Conservation (phyloP, 1,139 yeast species). For the Geotrichum europaeum region DNA sequence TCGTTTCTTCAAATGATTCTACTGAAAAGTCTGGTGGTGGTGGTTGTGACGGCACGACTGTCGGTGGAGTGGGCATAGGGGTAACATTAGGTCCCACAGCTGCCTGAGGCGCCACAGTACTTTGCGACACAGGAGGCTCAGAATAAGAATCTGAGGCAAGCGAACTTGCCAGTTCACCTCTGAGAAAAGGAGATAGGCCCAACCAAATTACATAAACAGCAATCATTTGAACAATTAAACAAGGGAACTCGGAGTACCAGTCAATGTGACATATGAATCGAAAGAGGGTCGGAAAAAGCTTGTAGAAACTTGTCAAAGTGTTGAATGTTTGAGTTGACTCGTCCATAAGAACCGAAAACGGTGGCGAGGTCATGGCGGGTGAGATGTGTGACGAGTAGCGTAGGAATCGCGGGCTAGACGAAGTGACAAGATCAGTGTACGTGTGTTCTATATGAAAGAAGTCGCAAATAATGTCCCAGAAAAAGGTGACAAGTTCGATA, state of each 20-base stretch:
- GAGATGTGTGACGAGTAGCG: background rate
- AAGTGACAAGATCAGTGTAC: slow-evolving; percentile 6
- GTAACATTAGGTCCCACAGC: background rate
- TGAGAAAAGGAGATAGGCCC: slow-evolving; percentile 28
- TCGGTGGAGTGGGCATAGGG: background rate
- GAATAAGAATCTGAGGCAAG: slow-evolving; percentile 7
- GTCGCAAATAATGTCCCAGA: slow-evolving; percentile 21
- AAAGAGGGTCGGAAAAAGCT: slow-evolving; percentile 22
- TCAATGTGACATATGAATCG: slow-evolving; percentile 26
- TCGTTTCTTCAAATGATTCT: slow-evolving; percentile 1
- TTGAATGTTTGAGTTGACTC: slow-evolving; percentile 20
- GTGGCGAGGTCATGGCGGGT: slow-evolving; percentile 3
- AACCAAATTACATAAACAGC: slow-evolving; percentile 31
- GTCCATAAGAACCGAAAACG: slow-evolving; percentile 3
- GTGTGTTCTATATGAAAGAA: slow-evolving; percentile 12
- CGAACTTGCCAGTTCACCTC: slow-evolving; percentile 22
- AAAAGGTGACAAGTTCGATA: slow-evolving; percentile 26
- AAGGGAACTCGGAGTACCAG: slow-evolving; percentile 30
- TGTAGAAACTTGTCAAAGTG: slow-evolving; percentile 25
- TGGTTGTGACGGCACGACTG: background rate
- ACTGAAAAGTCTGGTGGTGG: background rate
- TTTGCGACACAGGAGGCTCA: background rate
- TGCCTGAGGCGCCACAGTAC: background rate
- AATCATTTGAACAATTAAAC: slow-evolving; percentile 26
- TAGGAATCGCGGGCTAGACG: slow-evolving; percentile 3